Percentiles rank a stretch among this genome's conserved stretches.
Evolutionary conservation across 495 filamentous ascomycete species (phyloP).

Genomic region (Daldinia vernicosa): DNA sequence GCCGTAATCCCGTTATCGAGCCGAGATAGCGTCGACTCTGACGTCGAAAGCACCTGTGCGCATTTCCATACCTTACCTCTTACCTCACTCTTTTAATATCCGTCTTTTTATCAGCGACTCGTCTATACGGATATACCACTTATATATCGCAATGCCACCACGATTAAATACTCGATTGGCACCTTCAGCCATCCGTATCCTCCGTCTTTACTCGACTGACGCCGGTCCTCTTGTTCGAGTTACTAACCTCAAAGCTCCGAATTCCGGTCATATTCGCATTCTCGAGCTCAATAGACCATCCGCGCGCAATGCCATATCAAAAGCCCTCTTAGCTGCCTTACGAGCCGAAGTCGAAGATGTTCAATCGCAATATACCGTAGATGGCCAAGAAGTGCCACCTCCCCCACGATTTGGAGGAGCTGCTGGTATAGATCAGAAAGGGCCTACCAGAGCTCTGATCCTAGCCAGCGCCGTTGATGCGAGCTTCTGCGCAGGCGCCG

Average conservation of each 20-base stretch:
- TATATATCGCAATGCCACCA: constrained; percentile 24
- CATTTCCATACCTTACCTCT: too few relatives aligned
- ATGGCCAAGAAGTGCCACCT: constrained; percentile 56
- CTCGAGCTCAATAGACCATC: constrained; percentile 85
- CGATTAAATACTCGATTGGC: constrained; percentile 31
- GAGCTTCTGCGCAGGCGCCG: constrained; percentile 92
- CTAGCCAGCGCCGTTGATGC: constrained; percentile 79
- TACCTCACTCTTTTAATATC: neutral
- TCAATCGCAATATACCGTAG: constrained; percentile 67
- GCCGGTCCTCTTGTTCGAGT: constrained; percentile 68
- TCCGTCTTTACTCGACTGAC: constrained; percentile 50
- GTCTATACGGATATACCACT: neutral
- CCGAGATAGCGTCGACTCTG: constrained; percentile 12
- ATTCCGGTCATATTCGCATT: constrained; percentile 84
- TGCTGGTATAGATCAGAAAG: constrained; percentile 52
- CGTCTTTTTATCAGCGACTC: neutral
- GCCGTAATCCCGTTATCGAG: neutral
- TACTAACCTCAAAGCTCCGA: constrained; percentile 77
- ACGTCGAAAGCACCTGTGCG: neutral
- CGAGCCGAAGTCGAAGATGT: constrained; percentile 73
- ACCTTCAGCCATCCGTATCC: constrained; percentile 34
- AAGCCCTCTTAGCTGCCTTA: constrained; percentile 74
- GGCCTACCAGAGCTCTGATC: constrained; percentile 77
- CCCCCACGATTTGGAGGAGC: constrained; percentile 50
- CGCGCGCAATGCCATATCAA: constrained; percentile 90